Conservation (phyloP, 352 stramenopile genomes). For the Phytopythium kandeliae region DNA sequence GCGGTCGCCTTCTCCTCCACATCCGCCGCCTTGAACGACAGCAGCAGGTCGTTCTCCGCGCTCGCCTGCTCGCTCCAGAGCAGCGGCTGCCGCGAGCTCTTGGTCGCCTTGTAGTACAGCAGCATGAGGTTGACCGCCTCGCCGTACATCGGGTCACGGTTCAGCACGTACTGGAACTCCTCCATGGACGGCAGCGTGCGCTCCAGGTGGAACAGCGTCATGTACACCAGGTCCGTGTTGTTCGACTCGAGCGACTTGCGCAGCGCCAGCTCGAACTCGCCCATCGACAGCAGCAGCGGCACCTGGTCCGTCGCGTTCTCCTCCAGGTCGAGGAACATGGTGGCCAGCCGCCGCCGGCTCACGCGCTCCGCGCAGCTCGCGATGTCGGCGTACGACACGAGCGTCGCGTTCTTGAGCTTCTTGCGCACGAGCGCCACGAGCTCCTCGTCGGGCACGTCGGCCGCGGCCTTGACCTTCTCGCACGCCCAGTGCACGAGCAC, state of each 20-base stretch:
- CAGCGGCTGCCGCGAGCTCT: conserved; percentile 46
- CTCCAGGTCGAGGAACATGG: conserved; percentile 88
- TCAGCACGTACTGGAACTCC: conserved; percentile 73
- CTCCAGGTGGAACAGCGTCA: conserved; percentile 86
- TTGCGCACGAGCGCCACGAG: conserved; percentile 79
- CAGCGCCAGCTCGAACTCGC: conserved; percentile 87
- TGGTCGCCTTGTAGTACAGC: conserved; percentile 70
- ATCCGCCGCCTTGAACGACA: conserved; percentile 58
- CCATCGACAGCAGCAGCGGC: conserved; percentile 86
- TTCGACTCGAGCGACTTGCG: conserved; percentile 86
- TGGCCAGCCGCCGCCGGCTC: conserved; percentile 80
- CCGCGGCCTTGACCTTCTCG: conserved; percentile 78
- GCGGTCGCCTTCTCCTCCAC: conserved; percentile 61
- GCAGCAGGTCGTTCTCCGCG: conserved; percentile 67
- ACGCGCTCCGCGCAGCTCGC: conserved; percentile 74
- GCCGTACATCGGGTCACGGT: conserved; percentile 59
- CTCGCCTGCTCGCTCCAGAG: conserved; percentile 64
- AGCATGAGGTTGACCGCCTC: conserved; percentile 77
- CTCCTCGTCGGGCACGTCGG: conserved; percentile 67
- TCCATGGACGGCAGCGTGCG: conserved; percentile 75
- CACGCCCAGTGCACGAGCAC: conserved; percentile 90
- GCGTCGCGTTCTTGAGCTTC: conserved; percentile 75
- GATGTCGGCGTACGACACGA: conserved; percentile 82
- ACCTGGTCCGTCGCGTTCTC: conserved; percentile 87
- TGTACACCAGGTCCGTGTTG: conserved; percentile 88